Evolutionary conservation across 345 rosid species (phyloP).

Genomic region (Melaleuca quinquenervia): DNA sequence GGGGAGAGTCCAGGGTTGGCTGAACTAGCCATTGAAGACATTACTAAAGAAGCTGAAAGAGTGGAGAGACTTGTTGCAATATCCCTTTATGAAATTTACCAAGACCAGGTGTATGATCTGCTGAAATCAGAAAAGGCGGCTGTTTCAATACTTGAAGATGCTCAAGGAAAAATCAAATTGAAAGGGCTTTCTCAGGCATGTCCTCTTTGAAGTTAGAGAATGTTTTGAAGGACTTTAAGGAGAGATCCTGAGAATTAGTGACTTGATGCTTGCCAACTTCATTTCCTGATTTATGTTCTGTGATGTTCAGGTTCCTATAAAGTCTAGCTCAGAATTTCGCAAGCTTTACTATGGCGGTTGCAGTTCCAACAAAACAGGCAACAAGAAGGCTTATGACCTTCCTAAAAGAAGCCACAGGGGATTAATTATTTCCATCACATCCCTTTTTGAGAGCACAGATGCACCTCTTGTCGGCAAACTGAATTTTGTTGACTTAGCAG

Average conservation of each 20-base stretch:
- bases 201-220: background rate
- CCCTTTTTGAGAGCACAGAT: background rate
- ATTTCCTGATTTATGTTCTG: background rate
- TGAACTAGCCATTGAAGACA: constrained; percentile 26
- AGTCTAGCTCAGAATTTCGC: constrained; percentile 38
- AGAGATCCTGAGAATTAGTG: background rate
- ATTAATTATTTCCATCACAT: constrained; percentile 36
- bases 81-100: constrained; percentile 43
- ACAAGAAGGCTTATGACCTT: constrained; percentile 20
- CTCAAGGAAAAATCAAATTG: constrained; percentile 46
- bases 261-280: background rate
- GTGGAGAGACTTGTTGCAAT: constrained; percentile 17
- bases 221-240: background rate
- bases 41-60: constrained; percentile 31
- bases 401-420: constrained; percentile 40
- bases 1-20: constrained; percentile 44
- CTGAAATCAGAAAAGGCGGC: constrained; percentile 29
- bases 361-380: constrained; percentile 11
- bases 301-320: constrained; percentile 39
- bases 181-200: constrained; percentile 80
- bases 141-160: constrained; percentile 32
- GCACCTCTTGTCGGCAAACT: constrained; percentile 31
- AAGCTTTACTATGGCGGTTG: constrained; percentile 20
- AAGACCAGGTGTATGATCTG: constrained; percentile 44
- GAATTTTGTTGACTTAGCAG: constrained; percentile 72